phyloP scores from a whole-genome alignment of 345 rosid species.

The Eutrema yunnanense region DNA sequence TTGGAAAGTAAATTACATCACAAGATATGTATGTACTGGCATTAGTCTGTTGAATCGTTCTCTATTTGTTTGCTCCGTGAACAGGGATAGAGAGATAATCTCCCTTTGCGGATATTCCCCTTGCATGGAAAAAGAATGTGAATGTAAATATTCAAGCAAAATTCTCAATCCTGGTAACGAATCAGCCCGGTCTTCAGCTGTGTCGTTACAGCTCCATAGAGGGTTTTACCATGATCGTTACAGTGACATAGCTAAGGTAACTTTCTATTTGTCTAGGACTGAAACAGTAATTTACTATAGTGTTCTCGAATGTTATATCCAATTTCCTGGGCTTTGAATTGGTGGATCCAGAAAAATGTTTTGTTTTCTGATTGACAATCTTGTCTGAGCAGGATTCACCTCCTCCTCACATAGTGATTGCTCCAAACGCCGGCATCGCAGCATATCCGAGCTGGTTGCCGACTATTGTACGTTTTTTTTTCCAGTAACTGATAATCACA shows the following conservation, averaged over 20 bases:
- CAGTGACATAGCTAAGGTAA: constrained; percentile 47
- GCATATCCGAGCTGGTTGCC: constrained; percentile 85
- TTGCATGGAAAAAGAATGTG: constrained; percentile 56
- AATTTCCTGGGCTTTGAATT: background rate
- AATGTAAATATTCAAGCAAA: constrained; percentile 44
- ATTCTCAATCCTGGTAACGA: background rate
- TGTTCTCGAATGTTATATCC: background rate
- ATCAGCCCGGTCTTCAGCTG: constrained; percentile 28
- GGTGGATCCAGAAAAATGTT: background rate
- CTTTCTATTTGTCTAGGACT: background rate
- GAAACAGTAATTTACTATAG: background rate
- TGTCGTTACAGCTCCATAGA: constrained; percentile 52
- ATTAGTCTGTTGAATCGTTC: background rate
- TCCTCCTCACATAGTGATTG: constrained; percentile 63
- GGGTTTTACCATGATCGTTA: constrained; percentile 79
- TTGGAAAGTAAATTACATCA: background rate
- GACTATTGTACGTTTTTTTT: constrained; percentile 51
- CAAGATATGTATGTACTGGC: background rate
- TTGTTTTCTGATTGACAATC: constrained; percentile 7
- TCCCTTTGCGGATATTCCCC: constrained; percentile 37
- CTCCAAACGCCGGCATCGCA: constrained; percentile 83
- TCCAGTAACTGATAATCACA: background rate
- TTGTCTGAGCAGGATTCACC: constrained; percentile 42
- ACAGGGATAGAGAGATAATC: constrained; percentile 65
- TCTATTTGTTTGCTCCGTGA: constrained; percentile 1